Evolutionary conservation across 129 eudicot species (phyloP).

Genomic region (Chrysanthemum seticuspe): DNA sequence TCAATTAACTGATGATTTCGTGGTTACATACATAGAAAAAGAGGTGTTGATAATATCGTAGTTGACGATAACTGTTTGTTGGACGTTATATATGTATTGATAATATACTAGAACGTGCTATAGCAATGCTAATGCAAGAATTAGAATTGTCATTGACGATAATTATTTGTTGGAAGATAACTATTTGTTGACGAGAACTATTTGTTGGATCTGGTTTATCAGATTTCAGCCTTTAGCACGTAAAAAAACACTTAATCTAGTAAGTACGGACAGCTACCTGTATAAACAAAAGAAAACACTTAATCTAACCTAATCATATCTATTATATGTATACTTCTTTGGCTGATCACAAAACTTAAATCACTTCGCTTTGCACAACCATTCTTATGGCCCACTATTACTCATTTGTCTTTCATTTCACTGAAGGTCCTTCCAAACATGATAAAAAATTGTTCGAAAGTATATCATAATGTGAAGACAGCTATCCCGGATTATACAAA

Average conservation of each 20-base stretch:
- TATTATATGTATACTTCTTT: constrained; percentile 7
- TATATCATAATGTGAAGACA: constrained; percentile 71
- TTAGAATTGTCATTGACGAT: too few relatives aligned
- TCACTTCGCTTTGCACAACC: not conserved
- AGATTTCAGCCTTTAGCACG: not conserved
- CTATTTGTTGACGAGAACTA: too few relatives aligned
- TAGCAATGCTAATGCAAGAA: too few relatives aligned
- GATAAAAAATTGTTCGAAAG: constrained; percentile 54
- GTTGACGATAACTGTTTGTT: too few relatives aligned
- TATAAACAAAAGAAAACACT: not conserved
- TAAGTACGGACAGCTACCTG: not conserved
- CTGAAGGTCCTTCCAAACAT: constrained; percentile 74
- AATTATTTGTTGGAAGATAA: too few relatives aligned
- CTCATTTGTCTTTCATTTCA: constrained; percentile 12
- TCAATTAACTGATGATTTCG: too few relatives aligned
- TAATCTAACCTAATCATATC: not conserved
- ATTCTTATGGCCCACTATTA: constrained; percentile 1
- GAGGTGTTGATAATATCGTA: too few relatives aligned
- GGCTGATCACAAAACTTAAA: not conserved
- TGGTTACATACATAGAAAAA: too few relatives aligned
- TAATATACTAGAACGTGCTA: too few relatives aligned
- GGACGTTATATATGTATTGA: too few relatives aligned
- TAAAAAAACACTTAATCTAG: not conserved
- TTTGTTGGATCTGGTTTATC: not conserved
- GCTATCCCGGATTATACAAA: constrained; percentile 56